These are phyloP conservation scores for Ophidiomyces ophidiicola DNA, from an alignment of 2,329 filamentous ascomycete genomes.

Conservation along the genomic window DNA sequence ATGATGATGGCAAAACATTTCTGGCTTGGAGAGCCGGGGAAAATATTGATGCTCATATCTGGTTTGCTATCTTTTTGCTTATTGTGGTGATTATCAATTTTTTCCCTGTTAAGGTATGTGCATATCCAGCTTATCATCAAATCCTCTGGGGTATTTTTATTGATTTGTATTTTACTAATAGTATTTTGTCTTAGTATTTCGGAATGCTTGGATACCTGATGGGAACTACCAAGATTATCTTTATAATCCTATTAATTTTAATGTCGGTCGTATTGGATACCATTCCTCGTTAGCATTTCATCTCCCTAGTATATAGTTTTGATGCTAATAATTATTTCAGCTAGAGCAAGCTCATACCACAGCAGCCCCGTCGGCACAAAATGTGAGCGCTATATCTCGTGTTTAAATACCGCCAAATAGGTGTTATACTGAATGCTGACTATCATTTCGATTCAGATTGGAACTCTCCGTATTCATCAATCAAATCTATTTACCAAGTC, in stretches of 20 bases:
- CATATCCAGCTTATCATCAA: conserved; percentile 4
- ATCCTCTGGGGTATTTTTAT: too few species aligned
- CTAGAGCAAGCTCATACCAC: conserved; percentile 28
- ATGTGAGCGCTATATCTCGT: conserved; percentile 20
- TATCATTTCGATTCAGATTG: conserved; percentile 20
- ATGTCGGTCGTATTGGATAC: conserved; percentile 34
- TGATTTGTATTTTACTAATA: background rate
- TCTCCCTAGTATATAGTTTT: conserved; percentile 14
- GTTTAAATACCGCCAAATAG: background rate
- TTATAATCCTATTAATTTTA: conserved; percentile 32
- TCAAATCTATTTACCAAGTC: conserved; percentile 26
- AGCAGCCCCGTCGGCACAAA: conserved; percentile 24
- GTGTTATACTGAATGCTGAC: background rate
- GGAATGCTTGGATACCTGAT: conserved; percentile 28
- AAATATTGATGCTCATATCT: conserved; percentile 27
- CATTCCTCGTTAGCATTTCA: conserved; percentile 23
- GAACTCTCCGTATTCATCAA: conserved; percentile 30
- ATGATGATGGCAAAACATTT: conserved; percentile 22
- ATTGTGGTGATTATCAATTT: conserved; percentile 26
- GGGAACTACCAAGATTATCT: conserved; percentile 26
- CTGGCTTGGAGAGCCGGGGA: conserved; percentile 22
- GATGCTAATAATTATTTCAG: conserved; percentile 22
- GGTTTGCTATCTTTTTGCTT: conserved; percentile 26
- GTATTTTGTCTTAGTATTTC: conserved; percentile 23
- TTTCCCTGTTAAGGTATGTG: conserved; percentile 23